These are phyloP conservation scores for Pestalotiopsis sp. DNA, from an alignment of 2,329 filamentous ascomycete species.

Conservation along the genomic window DNA sequence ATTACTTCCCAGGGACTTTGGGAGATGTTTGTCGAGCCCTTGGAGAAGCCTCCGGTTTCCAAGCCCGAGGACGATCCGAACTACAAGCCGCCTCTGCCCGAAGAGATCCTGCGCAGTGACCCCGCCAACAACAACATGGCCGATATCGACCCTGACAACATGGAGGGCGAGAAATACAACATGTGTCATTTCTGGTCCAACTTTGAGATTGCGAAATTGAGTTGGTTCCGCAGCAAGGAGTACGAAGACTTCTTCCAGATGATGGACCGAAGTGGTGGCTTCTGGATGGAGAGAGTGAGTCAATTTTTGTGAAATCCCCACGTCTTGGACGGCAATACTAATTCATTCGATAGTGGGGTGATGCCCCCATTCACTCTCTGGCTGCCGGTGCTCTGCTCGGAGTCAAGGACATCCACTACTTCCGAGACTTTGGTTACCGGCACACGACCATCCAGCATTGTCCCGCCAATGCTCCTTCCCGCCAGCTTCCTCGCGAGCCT, in stretches of 20 bases:
- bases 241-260: slow-evolving; percentile 98
- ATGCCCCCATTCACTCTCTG: slow-evolving; percentile 96
- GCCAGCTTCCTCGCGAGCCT: slow-evolving; percentile 79
- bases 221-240: slow-evolving; percentile 96
- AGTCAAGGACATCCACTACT: slow-evolving; percentile 90
- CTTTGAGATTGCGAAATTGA: slow-evolving; percentile 93
- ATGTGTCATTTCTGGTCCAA: slow-evolving; percentile 99
- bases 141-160: slow-evolving; percentile 85
- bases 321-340: background rate
- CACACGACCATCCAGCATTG: slow-evolving; percentile 99
- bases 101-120: slow-evolving; percentile 80
- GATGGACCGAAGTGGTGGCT: slow-evolving; percentile 97
- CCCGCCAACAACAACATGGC: slow-evolving; percentile 71
- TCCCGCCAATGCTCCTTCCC: slow-evolving; percentile 88
- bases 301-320: background rate
- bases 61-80: slow-evolving; percentile 65
- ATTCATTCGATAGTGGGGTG: slow-evolving; percentile 76
- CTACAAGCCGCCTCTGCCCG: slow-evolving; percentile 70
- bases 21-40: slow-evolving; percentile 95
- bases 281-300: slow-evolving; percentile 96
- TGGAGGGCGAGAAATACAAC: slow-evolving; percentile 98
- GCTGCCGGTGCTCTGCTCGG: slow-evolving; percentile 86
- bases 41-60: slow-evolving; percentile 60
- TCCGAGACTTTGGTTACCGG: slow-evolving; percentile 97
- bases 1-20: slow-evolving; percentile 89